Conservation (phyloP, 1,139 yeast genomes). For the Taphrina wiesneri region DNA sequence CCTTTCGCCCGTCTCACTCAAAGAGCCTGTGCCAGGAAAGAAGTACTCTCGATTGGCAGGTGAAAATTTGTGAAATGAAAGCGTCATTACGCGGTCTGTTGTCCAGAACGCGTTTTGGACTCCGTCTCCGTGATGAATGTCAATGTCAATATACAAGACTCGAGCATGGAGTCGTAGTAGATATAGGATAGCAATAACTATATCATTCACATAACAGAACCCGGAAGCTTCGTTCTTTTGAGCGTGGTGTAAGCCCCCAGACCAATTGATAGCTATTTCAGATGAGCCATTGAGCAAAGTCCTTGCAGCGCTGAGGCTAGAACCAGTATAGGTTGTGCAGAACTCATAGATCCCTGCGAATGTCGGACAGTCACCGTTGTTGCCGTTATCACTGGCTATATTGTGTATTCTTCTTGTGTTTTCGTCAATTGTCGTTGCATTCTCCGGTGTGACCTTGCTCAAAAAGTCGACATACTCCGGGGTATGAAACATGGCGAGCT, state of each 20-base stretch:
- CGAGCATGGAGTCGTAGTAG: conserved; percentile 87
- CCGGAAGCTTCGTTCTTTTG: conserved; percentile 95
- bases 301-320: conserved; percentile 87
- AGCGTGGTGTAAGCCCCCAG: conserved; percentile 92
- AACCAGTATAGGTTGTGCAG: conserved; percentile 84
- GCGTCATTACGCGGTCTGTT: conserved; percentile 95
- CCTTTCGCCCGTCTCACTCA: conserved; percentile 84
- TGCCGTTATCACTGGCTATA: conserved; percentile 30
- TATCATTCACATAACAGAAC: conserved; percentile 87
- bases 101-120: conserved; percentile 97
- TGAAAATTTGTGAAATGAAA: conserved; percentile 85
- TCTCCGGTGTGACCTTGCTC: conserved; percentile 76
- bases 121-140: conserved; percentile 98
- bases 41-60: conserved; percentile 73
- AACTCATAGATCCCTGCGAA: conserved; percentile 93
- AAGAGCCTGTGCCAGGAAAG: conserved; percentile 94
- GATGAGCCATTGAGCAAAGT: conserved; percentile 80
- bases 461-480: conserved; percentile 84
- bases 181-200: conserved; percentile 87
- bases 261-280: conserved; percentile 95
- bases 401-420: conserved; percentile 21
- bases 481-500: conserved; percentile 76
- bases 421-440: conserved; percentile 61
- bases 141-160: conserved; percentile 93
- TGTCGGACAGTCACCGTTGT: conserved; percentile 75